Evolutionary conservation across 1,284 basidiomycete species (phyloP).

Genomic region (Puccinia hordei): DNA sequence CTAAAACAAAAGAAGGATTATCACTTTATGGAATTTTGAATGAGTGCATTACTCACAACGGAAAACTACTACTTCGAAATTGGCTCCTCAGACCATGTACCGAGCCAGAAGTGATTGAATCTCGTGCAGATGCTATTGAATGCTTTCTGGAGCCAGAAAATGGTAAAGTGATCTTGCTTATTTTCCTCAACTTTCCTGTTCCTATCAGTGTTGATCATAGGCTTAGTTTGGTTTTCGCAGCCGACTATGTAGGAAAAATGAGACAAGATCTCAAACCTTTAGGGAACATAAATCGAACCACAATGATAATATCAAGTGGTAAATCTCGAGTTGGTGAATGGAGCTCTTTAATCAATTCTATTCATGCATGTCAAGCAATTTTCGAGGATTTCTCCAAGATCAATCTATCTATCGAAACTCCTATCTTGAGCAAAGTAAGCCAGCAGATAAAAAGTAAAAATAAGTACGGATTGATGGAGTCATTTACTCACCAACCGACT

Average conservation of each 20-base stretch:
- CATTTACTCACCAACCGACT: background rate
- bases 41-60: constrained; percentile 39
- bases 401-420: background rate
- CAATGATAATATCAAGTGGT: constrained; percentile 42
- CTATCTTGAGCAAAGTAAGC: constrained; percentile 30
- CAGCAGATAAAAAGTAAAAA: background rate
- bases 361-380: constrained; percentile 25
- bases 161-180: background rate
- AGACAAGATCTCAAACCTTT: constrained; percentile 28
- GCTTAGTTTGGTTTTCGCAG: background rate
- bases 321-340: constrained; percentile 49
- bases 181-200: background rate
- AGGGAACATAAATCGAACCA: constrained; percentile 33
- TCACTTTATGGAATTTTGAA: constrained; percentile 49
- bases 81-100: constrained; percentile 48
- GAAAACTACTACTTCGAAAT: constrained; percentile 34
- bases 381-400: constrained; percentile 22
- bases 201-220: background rate
- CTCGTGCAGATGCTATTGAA: constrained; percentile 40
- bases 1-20: constrained; percentile 42
- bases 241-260: constrained; percentile 32
- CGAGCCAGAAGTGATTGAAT: constrained; percentile 10
- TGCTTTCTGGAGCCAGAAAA: constrained; percentile 42
- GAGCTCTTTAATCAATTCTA: constrained; percentile 29
- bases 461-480: background rate